Evolutionary conservation across 1,284 basidiomycete genomes (phyloP).

Genomic region (Garcileccinum viscosum): DNA sequence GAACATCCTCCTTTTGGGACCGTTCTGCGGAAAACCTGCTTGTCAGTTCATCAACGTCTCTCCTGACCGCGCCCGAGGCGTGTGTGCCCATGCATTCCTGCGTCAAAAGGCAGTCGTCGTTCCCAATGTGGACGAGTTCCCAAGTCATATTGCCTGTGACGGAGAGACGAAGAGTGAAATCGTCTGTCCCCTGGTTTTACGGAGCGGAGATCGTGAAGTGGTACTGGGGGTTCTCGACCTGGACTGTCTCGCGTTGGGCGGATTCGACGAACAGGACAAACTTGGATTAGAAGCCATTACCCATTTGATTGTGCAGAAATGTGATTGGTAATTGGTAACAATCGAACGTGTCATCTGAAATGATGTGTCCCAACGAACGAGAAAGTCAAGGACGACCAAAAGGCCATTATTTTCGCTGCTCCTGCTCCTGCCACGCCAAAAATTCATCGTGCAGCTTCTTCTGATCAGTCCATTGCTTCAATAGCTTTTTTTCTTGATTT

Average conservation of each 20-base stretch:
- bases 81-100: conserved; percentile 82
- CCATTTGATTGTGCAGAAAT: conserved; percentile 60
- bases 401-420: conserved; percentile 32
- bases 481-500: conserved; percentile 78
- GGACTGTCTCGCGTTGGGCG: conserved; percentile 76
- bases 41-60: conserved; percentile 79
- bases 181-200: conserved; percentile 73
- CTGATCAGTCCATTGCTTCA: conserved; percentile 82
- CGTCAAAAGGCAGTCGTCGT: conserved; percentile 66
- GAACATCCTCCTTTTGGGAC: conserved; percentile 69
- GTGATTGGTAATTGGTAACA: conserved; percentile 70
- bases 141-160: conserved; percentile 91
- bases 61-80: conserved; percentile 67
- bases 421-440: conserved; percentile 63
- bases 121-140: conserved; percentile 76
- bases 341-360: conserved; percentile 10
- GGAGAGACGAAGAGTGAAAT: conserved; percentile 87
- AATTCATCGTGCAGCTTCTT: conserved; percentile 82
- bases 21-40: conserved; percentile 88
- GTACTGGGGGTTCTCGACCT: conserved; percentile 84
- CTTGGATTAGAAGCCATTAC: conserved; percentile 76
- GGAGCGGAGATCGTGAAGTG: conserved; percentile 39
- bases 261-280: conserved; percentile 79
- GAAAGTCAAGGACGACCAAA: background rate
- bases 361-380: background rate